Percentiles rank a stretch among this genome's conserved stretches.
These are phyloP conservation scores for Aspergillus uvarum DNA, from an alignment of 2,329 filamentous ascomycete genomes.

Conservation along the genomic window DNA sequence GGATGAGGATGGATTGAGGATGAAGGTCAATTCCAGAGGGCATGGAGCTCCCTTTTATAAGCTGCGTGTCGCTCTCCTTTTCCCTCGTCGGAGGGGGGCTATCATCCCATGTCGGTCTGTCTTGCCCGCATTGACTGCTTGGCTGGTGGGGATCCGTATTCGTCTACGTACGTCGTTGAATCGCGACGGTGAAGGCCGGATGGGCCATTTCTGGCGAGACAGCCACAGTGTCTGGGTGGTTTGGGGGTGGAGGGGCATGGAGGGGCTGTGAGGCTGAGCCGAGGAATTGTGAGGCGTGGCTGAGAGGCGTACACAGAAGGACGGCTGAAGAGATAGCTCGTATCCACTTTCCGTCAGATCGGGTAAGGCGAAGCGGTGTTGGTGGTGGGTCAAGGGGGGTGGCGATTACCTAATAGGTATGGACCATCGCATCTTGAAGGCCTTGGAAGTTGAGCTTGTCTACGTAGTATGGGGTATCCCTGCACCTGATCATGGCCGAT, in stretches of 20 bases:
- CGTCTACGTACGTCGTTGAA: too few species aligned
- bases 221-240: not conserved
- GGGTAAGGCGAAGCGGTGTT: not conserved
- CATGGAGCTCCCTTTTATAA: not conserved
- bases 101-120: not conserved
- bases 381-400: not conserved
- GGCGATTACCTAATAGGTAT: not conserved
- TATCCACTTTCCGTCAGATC: not conserved
- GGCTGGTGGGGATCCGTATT: not conserved
- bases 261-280: not conserved
- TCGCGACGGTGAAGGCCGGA: not conserved
- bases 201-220: not conserved
- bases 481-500: not conserved
- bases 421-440: too few species aligned
- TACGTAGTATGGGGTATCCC: not conserved
- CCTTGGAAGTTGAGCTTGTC: not conserved
- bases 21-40: not conserved
- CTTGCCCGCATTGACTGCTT: not conserved
- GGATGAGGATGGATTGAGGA: not conserved
- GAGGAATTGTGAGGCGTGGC: not conserved
- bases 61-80: not conserved
- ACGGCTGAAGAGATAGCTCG: not conserved
- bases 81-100: not conserved
- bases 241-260: not conserved
- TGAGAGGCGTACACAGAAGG: not conserved